Evolutionary conservation across 108 stramenopile species (phyloP).

Genomic region (Hondaea fermentalgiana): DNA sequence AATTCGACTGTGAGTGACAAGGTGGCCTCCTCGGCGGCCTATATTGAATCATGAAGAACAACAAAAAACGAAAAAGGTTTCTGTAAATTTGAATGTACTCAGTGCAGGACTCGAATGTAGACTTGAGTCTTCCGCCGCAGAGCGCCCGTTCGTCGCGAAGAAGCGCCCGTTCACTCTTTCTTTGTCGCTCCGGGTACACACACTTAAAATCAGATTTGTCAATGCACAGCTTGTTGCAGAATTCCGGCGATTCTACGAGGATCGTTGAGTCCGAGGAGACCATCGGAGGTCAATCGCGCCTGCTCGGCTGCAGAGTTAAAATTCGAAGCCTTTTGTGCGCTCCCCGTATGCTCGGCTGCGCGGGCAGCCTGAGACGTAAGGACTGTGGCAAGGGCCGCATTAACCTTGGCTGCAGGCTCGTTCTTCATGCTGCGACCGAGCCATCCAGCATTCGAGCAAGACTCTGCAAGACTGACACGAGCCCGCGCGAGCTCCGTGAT

Average conservation of each 20-base stretch:
- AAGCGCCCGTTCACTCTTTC: neutral
- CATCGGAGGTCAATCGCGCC: neutral
- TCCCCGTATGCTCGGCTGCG: neutral
- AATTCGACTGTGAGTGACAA: neutral
- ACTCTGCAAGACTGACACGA: neutral
- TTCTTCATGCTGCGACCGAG: neutral
- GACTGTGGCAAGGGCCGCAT: neutral
- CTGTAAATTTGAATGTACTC: no score
- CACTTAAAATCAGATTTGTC: neutral
- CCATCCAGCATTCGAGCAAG: neutral
- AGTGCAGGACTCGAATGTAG: no score
- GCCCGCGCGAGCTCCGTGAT: neutral
- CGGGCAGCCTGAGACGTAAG: neutral
- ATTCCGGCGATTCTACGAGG: neutral
- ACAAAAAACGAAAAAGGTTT: no score
- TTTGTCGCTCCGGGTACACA: neutral
- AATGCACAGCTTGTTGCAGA: neutral
- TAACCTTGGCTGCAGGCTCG: neutral
- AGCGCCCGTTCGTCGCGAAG: neutral
- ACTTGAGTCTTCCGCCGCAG: no score
- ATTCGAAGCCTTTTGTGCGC: neutral
- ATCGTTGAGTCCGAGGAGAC: neutral
- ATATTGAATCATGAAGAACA: no score
- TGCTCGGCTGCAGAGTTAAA: neutral
- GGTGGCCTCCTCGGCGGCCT: no score